Evolutionary conservation across 768 basidiomycete species (phyloP).

Genomic region (Gyrodon lividus): DNA sequence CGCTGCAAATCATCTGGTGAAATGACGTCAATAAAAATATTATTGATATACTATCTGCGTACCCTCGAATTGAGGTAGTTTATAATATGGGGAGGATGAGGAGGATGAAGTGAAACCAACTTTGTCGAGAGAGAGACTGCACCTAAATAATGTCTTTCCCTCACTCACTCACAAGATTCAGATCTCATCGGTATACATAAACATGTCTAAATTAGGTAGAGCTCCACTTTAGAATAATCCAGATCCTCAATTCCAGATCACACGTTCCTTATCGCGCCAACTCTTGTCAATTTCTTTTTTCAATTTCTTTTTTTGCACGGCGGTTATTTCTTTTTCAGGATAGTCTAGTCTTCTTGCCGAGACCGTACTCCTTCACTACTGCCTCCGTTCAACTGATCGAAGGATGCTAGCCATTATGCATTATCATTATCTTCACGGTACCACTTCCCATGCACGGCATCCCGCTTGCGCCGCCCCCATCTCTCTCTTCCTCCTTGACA

Average conservation of each 20-base stretch:
- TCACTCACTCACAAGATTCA: conserved; percentile 15
- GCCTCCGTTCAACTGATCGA: background rate
- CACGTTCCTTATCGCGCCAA: conserved; percentile 18
- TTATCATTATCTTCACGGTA: too few relatives aligned
- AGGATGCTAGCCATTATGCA: too few relatives aligned
- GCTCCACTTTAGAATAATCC: conserved; percentile 20
- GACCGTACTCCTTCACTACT: too few relatives aligned
- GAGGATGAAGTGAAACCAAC: background rate
- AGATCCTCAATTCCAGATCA: conserved; percentile 24
- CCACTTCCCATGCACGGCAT: too few relatives aligned
- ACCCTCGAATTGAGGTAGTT: too few relatives aligned
- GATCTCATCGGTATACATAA: conserved; percentile 21
- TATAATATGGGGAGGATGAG: too few relatives aligned
- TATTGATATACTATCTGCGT: background rate
- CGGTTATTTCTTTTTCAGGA: background rate
- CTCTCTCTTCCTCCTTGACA: too few relatives aligned
- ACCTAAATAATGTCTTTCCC: background rate
- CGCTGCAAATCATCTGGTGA: conserved; percentile 15
- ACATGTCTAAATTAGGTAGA: too few relatives aligned
- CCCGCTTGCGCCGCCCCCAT: too few relatives aligned
- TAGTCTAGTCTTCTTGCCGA: background rate
- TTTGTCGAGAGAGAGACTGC: background rate
- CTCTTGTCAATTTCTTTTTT: background rate
- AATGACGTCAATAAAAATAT: conserved; percentile 5
- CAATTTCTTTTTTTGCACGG: too few relatives aligned